phyloP scores from a whole-genome alignment of 768 basidiomycete genomes.

The Hysterangium stoloniferum region DNA sequence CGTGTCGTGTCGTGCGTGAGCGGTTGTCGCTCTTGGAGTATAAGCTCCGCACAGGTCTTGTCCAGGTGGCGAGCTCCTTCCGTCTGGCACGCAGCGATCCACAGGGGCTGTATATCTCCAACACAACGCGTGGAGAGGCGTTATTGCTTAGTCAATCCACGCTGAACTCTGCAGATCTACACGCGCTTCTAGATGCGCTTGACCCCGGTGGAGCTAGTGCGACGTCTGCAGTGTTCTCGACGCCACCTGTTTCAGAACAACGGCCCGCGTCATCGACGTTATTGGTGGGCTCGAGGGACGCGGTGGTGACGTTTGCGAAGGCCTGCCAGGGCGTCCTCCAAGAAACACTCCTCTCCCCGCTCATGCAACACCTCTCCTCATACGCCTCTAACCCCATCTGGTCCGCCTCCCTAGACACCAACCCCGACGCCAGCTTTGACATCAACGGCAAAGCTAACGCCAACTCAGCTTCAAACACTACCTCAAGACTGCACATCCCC shows the following conservation, averaged over 20 bases:
- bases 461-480: too few species aligned
- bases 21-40: constrained; percentile 62
- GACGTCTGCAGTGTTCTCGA: constrained; percentile 14
- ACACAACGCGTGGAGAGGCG: constrained; percentile 57
- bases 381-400: constrained; percentile 70
- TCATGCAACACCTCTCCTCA: constrained; percentile 58
- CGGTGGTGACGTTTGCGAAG: constrained; percentile 57
- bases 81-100: constrained; percentile 49
- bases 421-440: constrained; percentile 40
- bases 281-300: constrained; percentile 44
- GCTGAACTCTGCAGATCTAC: constrained; percentile 75
- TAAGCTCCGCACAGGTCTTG: constrained; percentile 52
- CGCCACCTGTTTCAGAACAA: constrained; percentile 20
- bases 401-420: constrained; percentile 37
- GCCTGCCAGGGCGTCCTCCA: constrained; percentile 75
- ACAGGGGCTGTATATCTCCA: constrained; percentile 44
- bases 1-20: constrained; percentile 65
- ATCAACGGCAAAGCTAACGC: constrained; percentile 35
- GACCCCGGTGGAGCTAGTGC: constrained; percentile 32
- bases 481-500: constrained; percentile 55
- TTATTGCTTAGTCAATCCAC: constrained; percentile 76
- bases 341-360: constrained; percentile 74
- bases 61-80: constrained; percentile 53
- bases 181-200: constrained; percentile 46
- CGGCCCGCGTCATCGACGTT: constrained; percentile 31